Evolutionary conservation across 805 yeast species (phyloP), one percentile per base, ranked within the genome.

Genomic region (Hanseniaspora singularis): DNA sequence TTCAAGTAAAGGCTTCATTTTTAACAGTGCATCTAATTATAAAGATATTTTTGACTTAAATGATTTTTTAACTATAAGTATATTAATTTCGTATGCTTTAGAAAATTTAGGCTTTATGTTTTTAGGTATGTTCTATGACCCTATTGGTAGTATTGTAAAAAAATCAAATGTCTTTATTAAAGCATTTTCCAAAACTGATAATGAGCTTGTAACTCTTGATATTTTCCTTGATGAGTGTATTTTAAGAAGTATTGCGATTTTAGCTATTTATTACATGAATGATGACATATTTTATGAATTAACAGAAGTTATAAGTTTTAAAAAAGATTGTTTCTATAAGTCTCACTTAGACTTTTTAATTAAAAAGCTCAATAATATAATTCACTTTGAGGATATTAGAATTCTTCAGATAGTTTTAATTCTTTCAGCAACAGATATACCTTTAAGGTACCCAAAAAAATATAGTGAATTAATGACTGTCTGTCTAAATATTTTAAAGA

Each of bases 41-140:
- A 20, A 20, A 12, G 48, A 40, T 18, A 28, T 41, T 3, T 36
- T 48, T 14, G 33, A 38, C 12, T 8, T 42, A 15, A 27, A 36
- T 38, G 47, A 41, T 30, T 32, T 34, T 18, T 59, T 56, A 1
- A 51, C 49, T 14, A 53, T 58, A 3, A 59, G 52, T 46, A 47
- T 55, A 15, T 23, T 63, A 14, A 45, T 62, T 9, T 58, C 60
- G 33, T 58, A 54, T 46, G 50, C 64, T 1, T 51, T 59, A 45
- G 63, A 60, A 47, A 55, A 55, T n/a, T 37, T 62, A 11, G 65
- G 66, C 3, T 50, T 56, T 2, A 49, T 63, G 20, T 62, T 50
- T 51, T 59, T 62, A 51, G 64, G 64, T 9, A 50, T 53, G n/a
- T 34, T 63, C 14, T 54, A 57, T 28, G 65, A 62, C 42, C 54